Conservation (phyloP, 441 rosid genomes). For the Cnidoscolus chayamansa region DNA sequence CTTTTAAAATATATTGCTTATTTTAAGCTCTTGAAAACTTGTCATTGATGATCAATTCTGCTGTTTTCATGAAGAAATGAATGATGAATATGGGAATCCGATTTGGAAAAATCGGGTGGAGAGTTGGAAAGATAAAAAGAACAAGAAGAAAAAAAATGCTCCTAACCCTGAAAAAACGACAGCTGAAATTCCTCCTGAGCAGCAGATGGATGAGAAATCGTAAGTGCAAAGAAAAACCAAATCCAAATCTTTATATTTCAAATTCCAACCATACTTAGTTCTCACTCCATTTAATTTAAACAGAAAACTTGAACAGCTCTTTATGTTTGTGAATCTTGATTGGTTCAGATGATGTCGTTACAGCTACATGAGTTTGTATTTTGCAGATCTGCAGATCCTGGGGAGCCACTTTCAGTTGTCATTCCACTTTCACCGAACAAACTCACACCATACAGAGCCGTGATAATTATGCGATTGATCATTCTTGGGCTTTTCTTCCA, state of each 20-base stretch:
- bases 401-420: constrained; percentile 66
- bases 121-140: constrained; percentile 95
- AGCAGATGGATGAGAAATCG: constrained; percentile 81
- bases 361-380: background rate
- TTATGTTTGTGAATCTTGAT: background rate
- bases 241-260: background rate
- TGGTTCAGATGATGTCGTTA: background rate
- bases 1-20: background rate
- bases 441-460: constrained; percentile 68
- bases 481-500: constrained; percentile 89
- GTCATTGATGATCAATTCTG: constrained; percentile 15
- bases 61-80: constrained; percentile 52
- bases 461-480: constrained; percentile 68
- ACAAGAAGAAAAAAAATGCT: constrained; percentile 63
- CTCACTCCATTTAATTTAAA: background rate
- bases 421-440: constrained; percentile 62
- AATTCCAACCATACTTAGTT: background rate
- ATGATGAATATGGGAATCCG: constrained; percentile 82
- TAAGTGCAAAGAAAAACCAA: constrained; percentile 33
- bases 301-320: background rate
- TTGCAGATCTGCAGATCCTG: constrained; percentile 58
- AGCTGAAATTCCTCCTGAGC: constrained; percentile 66
- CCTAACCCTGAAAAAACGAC: constrained; percentile 52
- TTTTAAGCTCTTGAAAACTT: constrained; percentile 1
- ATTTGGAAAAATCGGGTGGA: constrained; percentile 98